These are phyloP conservation scores for Claviceps sp. DNA, from an alignment of 2,329 filamentous ascomycete species.

Conservation along the genomic window DNA sequence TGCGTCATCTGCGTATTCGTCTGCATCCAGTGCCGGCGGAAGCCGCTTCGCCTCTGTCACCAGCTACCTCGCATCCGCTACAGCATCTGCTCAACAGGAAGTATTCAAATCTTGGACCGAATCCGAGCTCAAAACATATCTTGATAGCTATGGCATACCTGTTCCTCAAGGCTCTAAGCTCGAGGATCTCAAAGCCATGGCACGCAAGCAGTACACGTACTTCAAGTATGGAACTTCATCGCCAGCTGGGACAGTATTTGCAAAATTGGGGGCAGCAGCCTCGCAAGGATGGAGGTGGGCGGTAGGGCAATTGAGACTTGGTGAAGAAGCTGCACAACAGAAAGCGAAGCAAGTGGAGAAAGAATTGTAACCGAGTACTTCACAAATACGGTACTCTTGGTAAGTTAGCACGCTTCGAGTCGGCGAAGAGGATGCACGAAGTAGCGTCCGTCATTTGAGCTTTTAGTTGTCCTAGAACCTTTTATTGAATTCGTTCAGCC, in stretches of 20 bases:
- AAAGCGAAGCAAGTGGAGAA: constrained; percentile 26
- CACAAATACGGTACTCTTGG: too few species aligned
- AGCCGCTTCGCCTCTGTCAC: constrained; percentile 52
- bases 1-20: constrained; percentile 45
- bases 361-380: constrained; percentile 1
- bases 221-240: constrained; percentile 63
- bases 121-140: constrained; percentile 62
- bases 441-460: not conserved
- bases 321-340: constrained; percentile 34
- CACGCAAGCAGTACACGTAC: constrained; percentile 60
- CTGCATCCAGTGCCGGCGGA: constrained; percentile 45
- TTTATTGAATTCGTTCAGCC: too few species aligned
- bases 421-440: not conserved
- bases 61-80: constrained; percentile 53
- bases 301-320: constrained; percentile 32
- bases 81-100: constrained; percentile 48
- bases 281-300: constrained; percentile 39
- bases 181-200: constrained; percentile 57
- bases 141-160: constrained; percentile 63
- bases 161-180: constrained; percentile 53
- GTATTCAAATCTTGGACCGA: constrained; percentile 63
- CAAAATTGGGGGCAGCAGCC: constrained; percentile 42
- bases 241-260: constrained; percentile 51
- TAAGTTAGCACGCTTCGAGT: not conserved
- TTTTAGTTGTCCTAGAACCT: too few species aligned